Base-by-base conservation (phyloP, 768 basidiomycete species). In the Podaxis pistillaris region DNA sequence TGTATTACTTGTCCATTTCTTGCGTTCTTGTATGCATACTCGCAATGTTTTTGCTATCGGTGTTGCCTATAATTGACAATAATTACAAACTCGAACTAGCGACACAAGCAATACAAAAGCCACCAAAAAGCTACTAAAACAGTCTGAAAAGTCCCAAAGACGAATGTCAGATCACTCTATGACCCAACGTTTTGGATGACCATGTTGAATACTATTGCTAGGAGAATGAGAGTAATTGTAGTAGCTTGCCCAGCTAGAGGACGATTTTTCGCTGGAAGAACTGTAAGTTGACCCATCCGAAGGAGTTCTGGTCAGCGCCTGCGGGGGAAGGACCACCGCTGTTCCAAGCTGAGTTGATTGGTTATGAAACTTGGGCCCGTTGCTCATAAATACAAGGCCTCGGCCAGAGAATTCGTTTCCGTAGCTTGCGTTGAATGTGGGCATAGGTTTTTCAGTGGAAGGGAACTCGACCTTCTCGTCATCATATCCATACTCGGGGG, bases 381-480 rank as follows among this genome's bases (percentile, higher is more conserved):
- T 50, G 26, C 63, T 66, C 15, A 61, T 54, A 64, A 67, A 75
- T 67, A 63, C 67, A 73, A 65, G 72, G 33, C 51, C 50, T 40
- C 54, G 65, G 51, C 49, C 55, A 15, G 56, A 15, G 51, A 58
- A 53, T 19, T 69, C 70, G 75, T 79, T 75, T 71, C 74, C 72
- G 62, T 76, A 78, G 54, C 72, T 67, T 15, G 72, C 72, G 58
- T 83, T 78, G 72, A 80, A 89, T 1, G 86, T 86, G 4, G 86
- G 85, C 62, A 87, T 73, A 11, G 81, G 78, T 56, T 76, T 72
- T 56, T 82, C 80, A 55, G 75, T 76, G 3, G 82, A 78, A 0
- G 88, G 86, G 75, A 88, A 90, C n/a, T 78, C 76, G 51, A 87
- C 78, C 71, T 91, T 91, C 71, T 86, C 84, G 1, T 74, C 66